Base-by-base conservation (phyloP, 495 filamentous ascomycete species). In the Neurospora sp. region DNA sequence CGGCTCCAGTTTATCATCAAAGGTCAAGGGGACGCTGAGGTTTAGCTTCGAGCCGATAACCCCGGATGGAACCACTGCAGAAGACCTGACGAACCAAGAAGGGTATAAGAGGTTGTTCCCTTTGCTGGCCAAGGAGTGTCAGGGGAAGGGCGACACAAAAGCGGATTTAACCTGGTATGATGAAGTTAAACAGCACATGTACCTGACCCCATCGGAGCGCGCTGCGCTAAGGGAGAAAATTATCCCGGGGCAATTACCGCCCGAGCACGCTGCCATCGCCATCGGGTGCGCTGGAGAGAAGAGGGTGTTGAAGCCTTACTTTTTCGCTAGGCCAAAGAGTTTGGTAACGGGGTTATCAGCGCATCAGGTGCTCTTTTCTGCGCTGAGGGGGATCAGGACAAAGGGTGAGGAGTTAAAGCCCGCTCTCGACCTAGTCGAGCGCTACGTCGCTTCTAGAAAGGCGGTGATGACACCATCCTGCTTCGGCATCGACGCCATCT, bases 401-500 rank as follows among this genome's bases (percentile, higher is more conserved):
- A 12, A 6, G 0, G 0, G 5, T 0, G 27, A 35, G 0, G 27
- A 61, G 0, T 3, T 61, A 1, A 61, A 61, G 0, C 53, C 27
- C 27, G 27, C 53, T 1, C 4, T 61, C 6, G 6, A 61, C 12
- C 27, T 35, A 5, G 53, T 61, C 27, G 53, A 61, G 0, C 6
- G 0, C 0, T 61, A 61, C 12, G 53, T 61, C 1, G 3, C 53
- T 4, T 61, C 53, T 5, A 31, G 27, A 31, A 16, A 22, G 27
- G 4, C 10, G 0, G 1, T 35, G 2, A 61, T 35, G 53, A 18
- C 14, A 16, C 53, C 53, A 14, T 16, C 3, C 1, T 61, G 53
- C 1, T 16, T 65, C 27, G 53, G 53, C 22, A 31, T 65, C 12
- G 53, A 65, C 53, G 53, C 53, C 22, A 0, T 65, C 27, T 65